phyloP scores from a whole-genome alignment of 495 filamentous ascomycete genomes.

The Aspergillus kassunensis region DNA sequence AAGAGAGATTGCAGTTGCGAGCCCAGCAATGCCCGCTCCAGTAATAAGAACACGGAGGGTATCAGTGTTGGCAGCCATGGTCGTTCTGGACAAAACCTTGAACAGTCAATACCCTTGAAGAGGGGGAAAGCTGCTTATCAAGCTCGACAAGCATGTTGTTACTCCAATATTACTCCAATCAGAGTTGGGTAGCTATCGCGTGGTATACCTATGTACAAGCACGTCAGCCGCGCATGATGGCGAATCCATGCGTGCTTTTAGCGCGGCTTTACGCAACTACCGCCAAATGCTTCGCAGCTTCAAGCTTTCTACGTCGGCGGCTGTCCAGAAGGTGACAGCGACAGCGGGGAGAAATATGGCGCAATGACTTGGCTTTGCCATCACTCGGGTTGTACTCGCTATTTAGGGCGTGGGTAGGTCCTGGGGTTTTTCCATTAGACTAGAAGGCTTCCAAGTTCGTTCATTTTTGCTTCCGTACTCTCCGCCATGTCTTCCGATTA shows the following conservation, averaged over 20 bases:
- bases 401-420: neutral
- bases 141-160: neutral
- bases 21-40: constrained; percentile 47
- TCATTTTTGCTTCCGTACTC: neutral
- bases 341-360: neutral
- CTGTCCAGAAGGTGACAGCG: neutral
- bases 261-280: neutral
- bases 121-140: neutral
- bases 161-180: neutral
- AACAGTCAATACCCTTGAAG: too few species aligned
- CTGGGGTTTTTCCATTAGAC: too few species aligned
- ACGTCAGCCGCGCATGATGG: constrained; percentile 24
- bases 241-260: neutral
- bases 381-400: neutral
- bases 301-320: neutral
- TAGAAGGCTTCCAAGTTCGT: neutral
- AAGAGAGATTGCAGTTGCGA: constrained; percentile 43
- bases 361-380: neutral
- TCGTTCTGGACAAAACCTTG: neutral
- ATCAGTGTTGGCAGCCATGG: constrained; percentile 15
- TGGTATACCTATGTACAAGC: constrained; percentile 8
- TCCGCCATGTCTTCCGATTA: neutral
- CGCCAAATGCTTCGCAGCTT: neutral
- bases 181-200: neutral
- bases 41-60: constrained; percentile 39